Evolutionary conservation across 148 eudicot genomes (phyloP).

Genomic region (Persicaria maculosa): DNA sequence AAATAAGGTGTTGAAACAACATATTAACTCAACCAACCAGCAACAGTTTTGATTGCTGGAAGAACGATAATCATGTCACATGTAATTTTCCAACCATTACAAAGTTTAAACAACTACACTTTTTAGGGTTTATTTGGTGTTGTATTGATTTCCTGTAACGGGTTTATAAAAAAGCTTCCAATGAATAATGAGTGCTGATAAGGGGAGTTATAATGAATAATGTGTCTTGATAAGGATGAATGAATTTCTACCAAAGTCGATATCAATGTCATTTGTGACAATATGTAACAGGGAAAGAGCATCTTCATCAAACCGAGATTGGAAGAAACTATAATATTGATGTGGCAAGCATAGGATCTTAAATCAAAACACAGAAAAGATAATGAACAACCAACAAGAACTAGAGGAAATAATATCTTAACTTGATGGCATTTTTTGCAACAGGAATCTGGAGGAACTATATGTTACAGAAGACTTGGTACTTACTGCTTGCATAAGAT

Average conservation of each 20-base stretch:
- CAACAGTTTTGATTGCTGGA: background rate
- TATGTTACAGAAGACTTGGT: background rate
- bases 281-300: background rate
- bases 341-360: background rate
- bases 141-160: no score
- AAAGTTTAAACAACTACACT: no score
- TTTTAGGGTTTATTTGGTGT: no score
- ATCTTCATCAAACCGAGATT: background rate
- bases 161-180: no score
- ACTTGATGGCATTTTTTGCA: background rate
- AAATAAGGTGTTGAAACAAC: no score
- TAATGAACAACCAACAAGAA: background rate
- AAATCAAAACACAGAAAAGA: background rate
- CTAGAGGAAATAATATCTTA: background rate
- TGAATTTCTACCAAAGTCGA: background rate
- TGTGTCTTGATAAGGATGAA: no score
- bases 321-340: background rate
- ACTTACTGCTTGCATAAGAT: conserved; percentile 40
- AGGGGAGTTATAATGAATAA: no score
- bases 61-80: no score
- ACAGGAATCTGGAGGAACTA: background rate
- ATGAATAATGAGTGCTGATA: no score
- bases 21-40: no score
- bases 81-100: no score
- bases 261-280: background rate